phyloP scores from a whole-genome alignment of 2,329 filamentous ascomycete species.

The Trichophyton schoenleinii region DNA sequence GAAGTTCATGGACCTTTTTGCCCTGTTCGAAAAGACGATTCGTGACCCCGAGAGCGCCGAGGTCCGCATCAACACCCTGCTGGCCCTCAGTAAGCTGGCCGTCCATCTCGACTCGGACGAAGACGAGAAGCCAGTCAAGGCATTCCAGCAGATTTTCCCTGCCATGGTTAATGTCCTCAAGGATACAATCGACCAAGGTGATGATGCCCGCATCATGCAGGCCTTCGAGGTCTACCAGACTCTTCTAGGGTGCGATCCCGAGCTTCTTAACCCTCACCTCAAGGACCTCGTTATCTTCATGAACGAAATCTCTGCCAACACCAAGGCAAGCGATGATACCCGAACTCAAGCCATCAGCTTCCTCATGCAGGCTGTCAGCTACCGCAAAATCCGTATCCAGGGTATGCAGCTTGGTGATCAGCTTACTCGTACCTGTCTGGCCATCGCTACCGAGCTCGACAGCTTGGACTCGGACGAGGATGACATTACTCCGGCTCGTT shows the following conservation, averaged over 20 bases:
- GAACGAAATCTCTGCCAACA: slow-evolving; percentile 71
- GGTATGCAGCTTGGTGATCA: slow-evolving; percentile 74
- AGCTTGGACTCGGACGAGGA: slow-evolving; percentile 57
- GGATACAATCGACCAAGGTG: slow-evolving; percentile 61
- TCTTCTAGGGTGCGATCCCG: slow-evolving; percentile 76
- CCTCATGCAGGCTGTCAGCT: slow-evolving; percentile 82
- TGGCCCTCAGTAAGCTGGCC: slow-evolving; percentile 75
- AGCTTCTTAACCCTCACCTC: slow-evolving; percentile 72
- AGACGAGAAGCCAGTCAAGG: slow-evolving; percentile 57
- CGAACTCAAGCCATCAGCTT: slow-evolving; percentile 84
- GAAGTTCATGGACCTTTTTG: slow-evolving; percentile 66
- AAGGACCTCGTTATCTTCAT: slow-evolving; percentile 87
- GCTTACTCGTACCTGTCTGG: slow-evolving; percentile 74
- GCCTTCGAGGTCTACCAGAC: slow-evolving; percentile 96
- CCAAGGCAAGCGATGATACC: slow-evolving; percentile 66
- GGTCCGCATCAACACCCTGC: slow-evolving; percentile 87
- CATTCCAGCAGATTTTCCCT: slow-evolving; percentile 70
- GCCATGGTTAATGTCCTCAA: slow-evolving; percentile 84
- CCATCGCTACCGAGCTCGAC: slow-evolving; percentile 81
- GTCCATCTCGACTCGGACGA: slow-evolving; percentile 82
- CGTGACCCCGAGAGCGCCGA: slow-evolving; percentile 81
- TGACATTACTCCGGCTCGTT: slow-evolving; percentile 71
- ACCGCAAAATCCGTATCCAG: slow-evolving; percentile 92
- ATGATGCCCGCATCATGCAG: slow-evolving; percentile 80
- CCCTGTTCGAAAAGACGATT: slow-evolving; percentile 75